Conservation (phyloP, 169 alveolate species). For the Cryptosporidium ubiquitum region DNA sequence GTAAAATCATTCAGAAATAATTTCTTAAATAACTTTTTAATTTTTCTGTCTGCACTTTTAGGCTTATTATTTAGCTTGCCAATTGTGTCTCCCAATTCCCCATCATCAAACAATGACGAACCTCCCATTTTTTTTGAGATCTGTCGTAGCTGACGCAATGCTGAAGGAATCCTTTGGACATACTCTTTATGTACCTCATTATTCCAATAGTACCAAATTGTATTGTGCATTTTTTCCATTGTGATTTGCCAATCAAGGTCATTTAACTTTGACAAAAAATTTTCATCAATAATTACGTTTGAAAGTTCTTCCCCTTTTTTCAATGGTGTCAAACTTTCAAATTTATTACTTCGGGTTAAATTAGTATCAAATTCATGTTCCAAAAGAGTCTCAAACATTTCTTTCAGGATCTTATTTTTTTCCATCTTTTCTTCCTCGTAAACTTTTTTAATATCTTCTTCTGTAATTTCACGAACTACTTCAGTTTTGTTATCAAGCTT, state of each 20-base stretch:
- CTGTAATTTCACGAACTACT: not conserved
- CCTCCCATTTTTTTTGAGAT: slow-evolving; percentile 43
- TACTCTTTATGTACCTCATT: slow-evolving; percentile 38
- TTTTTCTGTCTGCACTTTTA: slow-evolving; percentile 30
- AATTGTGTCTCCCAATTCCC: slow-evolving; percentile 35
- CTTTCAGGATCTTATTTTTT: slow-evolving; percentile 33
- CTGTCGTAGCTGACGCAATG: slow-evolving; percentile 30
- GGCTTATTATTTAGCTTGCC: slow-evolving; percentile 19
- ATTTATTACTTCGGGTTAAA: slow-evolving; percentile 5
- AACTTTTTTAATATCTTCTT: not conserved
- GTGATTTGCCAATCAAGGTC: slow-evolving; percentile 62
- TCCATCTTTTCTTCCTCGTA: not conserved
- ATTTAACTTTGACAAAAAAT: slow-evolving; percentile 1
- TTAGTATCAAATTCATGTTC: slow-evolving; percentile 53
- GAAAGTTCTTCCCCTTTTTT: slow-evolving; percentile 21
- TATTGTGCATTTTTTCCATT: slow-evolving; percentile 61
- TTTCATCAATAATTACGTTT: slow-evolving; percentile 14
- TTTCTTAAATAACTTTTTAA: slow-evolving; percentile 18
- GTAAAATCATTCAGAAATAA: not conserved
- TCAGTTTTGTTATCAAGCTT: not conserved
- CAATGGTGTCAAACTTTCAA: slow-evolving; percentile 36
- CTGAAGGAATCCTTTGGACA: slow-evolving; percentile 43
- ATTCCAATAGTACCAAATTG: slow-evolving; percentile 62
- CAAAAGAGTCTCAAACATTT: slow-evolving; percentile 29
- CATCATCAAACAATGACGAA: slow-evolving; percentile 41